These are phyloP conservation scores for Saksenaea vasiformis DNA, from an alignment of 371 early-diverging fungal species.

Conservation along the genomic window DNA sequence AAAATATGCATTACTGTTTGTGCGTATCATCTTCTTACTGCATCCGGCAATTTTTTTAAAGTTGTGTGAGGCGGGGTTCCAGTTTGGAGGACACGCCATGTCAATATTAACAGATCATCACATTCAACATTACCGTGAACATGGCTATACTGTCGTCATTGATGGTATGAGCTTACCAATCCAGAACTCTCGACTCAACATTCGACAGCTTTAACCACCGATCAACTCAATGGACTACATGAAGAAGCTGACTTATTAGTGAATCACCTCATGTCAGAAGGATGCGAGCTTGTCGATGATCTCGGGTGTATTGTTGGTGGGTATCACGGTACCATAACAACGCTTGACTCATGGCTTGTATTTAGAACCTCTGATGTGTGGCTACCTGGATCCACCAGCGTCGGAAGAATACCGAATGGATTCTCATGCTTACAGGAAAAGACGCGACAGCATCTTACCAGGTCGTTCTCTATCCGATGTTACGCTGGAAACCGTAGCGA, in stretches of 20 bases:
- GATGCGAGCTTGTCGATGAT: constrained; percentile 41
- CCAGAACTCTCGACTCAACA: not conserved
- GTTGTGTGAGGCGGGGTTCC: no score
- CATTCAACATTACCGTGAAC: constrained; percentile 37
- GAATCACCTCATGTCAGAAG: constrained; percentile 52
- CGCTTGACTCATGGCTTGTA: not conserved
- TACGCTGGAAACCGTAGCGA: constrained; percentile 33
- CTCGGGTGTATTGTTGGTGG: constrained; percentile 59
- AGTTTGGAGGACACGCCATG: not conserved
- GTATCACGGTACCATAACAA: not conserved
- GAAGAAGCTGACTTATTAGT: constrained; percentile 51
- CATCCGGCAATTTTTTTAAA: no score
- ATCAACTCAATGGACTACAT: constrained; percentile 32
- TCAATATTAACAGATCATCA: not conserved
- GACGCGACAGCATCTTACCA: constrained; percentile 30
- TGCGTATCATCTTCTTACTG: no score
- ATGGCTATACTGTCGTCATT: constrained; percentile 14
- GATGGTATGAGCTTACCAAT: constrained; percentile 6
- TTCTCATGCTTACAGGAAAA: constrained; percentile 19
- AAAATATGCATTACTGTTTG: no score
- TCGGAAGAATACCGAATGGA: constrained; percentile 24
- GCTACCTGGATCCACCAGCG: constrained; percentile 35
- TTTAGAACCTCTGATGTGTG: constrained; percentile 55
- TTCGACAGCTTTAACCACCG: constrained; percentile 21
- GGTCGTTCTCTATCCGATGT: constrained; percentile 16